Conservation (phyloP, 306 rosid species). For the Rosa rugosa region DNA sequence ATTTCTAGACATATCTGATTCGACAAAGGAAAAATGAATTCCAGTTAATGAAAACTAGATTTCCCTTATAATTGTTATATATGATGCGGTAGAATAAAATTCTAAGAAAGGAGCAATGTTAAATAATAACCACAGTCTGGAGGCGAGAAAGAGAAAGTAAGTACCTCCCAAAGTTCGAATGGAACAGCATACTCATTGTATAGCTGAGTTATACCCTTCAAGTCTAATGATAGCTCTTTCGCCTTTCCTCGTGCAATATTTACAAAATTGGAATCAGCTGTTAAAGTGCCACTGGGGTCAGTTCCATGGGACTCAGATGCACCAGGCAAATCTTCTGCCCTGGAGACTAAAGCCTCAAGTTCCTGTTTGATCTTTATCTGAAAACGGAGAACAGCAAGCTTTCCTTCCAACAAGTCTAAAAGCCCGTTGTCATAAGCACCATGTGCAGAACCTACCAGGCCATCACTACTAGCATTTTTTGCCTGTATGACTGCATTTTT, state of each 20-base stretch:
- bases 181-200: conserved; percentile 98
- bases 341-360: conserved; percentile 70
- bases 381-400: conserved; percentile 95
- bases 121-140: background rate
- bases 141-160: conserved; percentile 11
- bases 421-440: conserved; percentile 72
- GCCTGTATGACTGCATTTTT: conserved; percentile 96
- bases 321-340: conserved; percentile 55
- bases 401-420: conserved; percentile 94
- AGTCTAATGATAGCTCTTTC: conserved; percentile 72
- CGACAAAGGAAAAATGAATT: conserved; percentile 30
- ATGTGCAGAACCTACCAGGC: conserved; percentile 61
- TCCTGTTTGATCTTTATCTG: conserved; percentile 90
- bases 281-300: conserved; percentile 36
- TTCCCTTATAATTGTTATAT: background rate
- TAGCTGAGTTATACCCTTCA: conserved; percentile 86
- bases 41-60: background rate
- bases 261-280: conserved; percentile 45
- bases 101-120: background rate
- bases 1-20: conserved; percentile 85
- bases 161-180: conserved; percentile 97
- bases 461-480: conserved; percentile 71
- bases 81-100: background rate
- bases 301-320: conserved; percentile 55
- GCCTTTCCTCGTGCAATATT: conserved; percentile 60